Evolutionary conservation across 768 basidiomycete species (phyloP).

Genomic region (Lyophyllum decastes): DNA sequence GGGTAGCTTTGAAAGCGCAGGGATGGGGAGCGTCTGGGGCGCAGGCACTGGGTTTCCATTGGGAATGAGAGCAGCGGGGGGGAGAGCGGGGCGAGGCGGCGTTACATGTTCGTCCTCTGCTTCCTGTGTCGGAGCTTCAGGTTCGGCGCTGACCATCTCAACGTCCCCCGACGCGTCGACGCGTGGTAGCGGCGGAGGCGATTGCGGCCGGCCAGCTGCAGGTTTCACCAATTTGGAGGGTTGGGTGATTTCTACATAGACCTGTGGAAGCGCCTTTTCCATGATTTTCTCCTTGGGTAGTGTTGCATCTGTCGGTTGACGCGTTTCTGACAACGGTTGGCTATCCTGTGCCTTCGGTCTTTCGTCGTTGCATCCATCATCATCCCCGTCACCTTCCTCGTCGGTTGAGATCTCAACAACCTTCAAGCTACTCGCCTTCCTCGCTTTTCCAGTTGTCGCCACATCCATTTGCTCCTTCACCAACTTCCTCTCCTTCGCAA

Average conservation of each 20-base stretch:
- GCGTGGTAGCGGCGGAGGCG: not conserved
- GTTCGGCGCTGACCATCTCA: constrained; percentile 28
- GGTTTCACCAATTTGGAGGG: not conserved
- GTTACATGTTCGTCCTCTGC: not conserved
- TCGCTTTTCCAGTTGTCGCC: not conserved
- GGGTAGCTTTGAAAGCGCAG: constrained; percentile 46
- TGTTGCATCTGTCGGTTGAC: not conserved
- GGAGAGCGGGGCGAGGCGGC: constrained; percentile 2
- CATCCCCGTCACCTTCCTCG: constrained; percentile 31
- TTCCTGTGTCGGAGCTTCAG: not conserved
- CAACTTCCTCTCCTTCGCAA: constrained; percentile 2
- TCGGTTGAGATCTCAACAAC: constrained; percentile 46
- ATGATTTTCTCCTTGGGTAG: not conserved
- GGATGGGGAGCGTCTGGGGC: constrained; percentile 21
- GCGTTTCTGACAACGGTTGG: not conserved
- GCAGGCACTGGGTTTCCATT: not conserved
- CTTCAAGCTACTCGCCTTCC: constrained; percentile 22
- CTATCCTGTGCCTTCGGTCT: constrained; percentile 1
- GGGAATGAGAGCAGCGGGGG: constrained; percentile 15
- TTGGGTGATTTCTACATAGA: constrained; percentile 5
- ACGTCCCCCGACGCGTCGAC: constrained; percentile 21
- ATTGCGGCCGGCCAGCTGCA: not conserved
- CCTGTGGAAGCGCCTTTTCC: not conserved
- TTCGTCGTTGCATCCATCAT: constrained; percentile 12
- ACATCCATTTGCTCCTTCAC: constrained; percentile 7